Base-by-base conservation (phyloP, 768 basidiomycete species). In the Pleurotus eryngii region DNA sequence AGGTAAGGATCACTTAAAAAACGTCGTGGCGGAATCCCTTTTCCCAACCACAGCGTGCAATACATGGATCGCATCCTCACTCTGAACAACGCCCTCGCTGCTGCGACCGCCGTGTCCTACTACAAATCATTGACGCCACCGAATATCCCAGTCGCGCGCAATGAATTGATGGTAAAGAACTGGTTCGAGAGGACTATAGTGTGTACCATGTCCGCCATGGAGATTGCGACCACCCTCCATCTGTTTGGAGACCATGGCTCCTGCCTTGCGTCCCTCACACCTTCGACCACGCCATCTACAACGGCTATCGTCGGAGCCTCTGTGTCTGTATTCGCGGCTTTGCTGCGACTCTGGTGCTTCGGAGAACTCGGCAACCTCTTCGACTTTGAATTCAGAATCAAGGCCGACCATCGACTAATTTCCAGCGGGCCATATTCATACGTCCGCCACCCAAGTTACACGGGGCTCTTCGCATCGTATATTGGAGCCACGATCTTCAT, bases 121-220 rank as follows among this genome's bases (percentile, higher is more conserved):
- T 72, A 76, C 49, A 46, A 70, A 27, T 75, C 74, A 1, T 63
- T 75, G 12, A 74, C 73, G 1, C 73, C 75, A 4, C 73, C 75
- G 17, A 75, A 76, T 46, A 73, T 72, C 18, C 72, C 75, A 0
- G 70, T 73, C 15, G 69, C 70, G 57, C 62, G 60, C 22, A 62
- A 71, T 8, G 72, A 74, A 60, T 67, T 70, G 45, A 70, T 68
- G 50, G 65, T 62, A n/a, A 64, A 63, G 38, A 64, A 63, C 14
- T 57, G 61, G 55, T 48, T 56, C n/a, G 70, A 66, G 17, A 70
- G 65, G 15, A 17, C 39, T 26, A 42, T 54, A 4, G 22, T 54
- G 20, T 54, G 51, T 12, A 24, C 39, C 39, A 26, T 26, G 7
- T 17, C 39, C 22, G 1, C 26, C n/a, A 27, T 42, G 5, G 39